Percentiles rank a stretch among this genome's conserved stretches.
These are phyloP conservation scores for Aspergillus fijiensis DNA, from an alignment of 2,329 filamentous ascomycete genomes.

Conservation along the genomic window DNA sequence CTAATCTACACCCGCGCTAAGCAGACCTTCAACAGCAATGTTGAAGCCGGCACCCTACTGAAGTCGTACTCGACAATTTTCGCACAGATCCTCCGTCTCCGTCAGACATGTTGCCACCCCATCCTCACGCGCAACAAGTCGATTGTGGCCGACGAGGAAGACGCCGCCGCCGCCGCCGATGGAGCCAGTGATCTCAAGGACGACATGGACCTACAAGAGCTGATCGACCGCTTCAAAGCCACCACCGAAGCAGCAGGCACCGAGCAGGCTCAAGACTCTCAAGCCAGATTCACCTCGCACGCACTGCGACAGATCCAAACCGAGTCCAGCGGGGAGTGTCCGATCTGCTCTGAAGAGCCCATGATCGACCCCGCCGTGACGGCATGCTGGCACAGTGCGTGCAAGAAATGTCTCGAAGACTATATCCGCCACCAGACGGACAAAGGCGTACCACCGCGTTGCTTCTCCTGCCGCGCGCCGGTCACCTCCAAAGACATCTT, in stretches of 20 bases:
- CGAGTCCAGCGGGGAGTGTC: conserved; percentile 85
- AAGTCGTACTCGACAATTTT: conserved; percentile 98
- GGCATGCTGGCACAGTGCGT: conserved; percentile 96
- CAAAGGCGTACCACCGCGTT: conserved; percentile 72
- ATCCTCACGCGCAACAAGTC: conserved; percentile 81
- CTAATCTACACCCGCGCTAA: conserved; percentile 83
- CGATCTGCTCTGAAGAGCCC: conserved; percentile 90
- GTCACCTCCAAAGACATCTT: conserved; percentile 85
- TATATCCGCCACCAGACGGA: conserved; percentile 86
- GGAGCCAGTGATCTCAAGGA: conserved; percentile 79
- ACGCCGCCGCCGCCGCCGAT: conserved; percentile 74
- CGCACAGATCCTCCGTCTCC: conserved; percentile 87
- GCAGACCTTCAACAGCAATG: conserved; percentile 77
- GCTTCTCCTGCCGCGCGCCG: conserved; percentile 84
- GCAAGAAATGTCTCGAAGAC: conserved; percentile 86
- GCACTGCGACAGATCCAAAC: conserved; percentile 88
- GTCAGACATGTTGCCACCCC: conserved; percentile 93
- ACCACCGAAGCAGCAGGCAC: conserved; percentile 59
- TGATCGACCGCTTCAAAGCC: conserved; percentile 81
- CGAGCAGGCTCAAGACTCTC: conserved; percentile 51
- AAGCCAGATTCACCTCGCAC: conserved; percentile 78
- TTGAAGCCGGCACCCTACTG: conserved; percentile 88
- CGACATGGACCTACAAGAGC: conserved; percentile 88
- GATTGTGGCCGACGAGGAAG: conserved; percentile 82
- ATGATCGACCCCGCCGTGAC: conserved; percentile 95